These are phyloP conservation scores for Aspergillus asperescens DNA, from an alignment of 495 filamentous ascomycete genomes.

Conservation along the genomic window DNA sequence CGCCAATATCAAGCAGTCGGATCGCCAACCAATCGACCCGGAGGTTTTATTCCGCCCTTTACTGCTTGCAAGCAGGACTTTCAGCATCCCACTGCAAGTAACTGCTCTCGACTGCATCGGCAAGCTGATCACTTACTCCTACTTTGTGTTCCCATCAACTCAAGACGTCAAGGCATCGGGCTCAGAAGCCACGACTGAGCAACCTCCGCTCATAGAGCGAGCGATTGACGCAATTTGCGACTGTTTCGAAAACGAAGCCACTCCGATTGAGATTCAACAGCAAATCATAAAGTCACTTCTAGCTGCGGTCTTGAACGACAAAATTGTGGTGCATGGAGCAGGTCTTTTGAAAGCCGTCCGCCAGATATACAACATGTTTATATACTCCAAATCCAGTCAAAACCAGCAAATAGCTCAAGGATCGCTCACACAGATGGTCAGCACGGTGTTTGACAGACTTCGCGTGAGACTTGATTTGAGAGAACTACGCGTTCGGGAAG, in stretches of 20 bases:
- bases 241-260: conserved; percentile 95
- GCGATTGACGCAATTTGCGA: conserved; percentile 99
- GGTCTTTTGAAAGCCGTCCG: conserved; percentile 96
- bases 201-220: conserved; percentile 79
- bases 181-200: conserved; percentile 42
- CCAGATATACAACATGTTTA: conserved; percentile 97
- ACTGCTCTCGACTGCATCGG: conserved; percentile 96
- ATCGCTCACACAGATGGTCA: conserved; percentile 96
- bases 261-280: conserved; percentile 81
- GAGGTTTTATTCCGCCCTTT: conserved; percentile 88
- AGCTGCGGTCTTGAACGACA: conserved; percentile 94
- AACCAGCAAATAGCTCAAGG: conserved; percentile 97
- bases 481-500: conserved; percentile 56
- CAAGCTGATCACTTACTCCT: conserved; percentile 96
- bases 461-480: conserved; percentile 83
- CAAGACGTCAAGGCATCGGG: conserved; percentile 29
- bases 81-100: conserved; percentile 76
- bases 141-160: conserved; percentile 75
- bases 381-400: conserved; percentile 80
- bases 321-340: conserved; percentile 95
- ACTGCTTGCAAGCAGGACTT: conserved; percentile 76
- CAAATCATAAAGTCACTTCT: conserved; percentile 97
- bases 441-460: conserved; percentile 93
- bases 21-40: conserved; percentile 66
- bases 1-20: conserved; percentile 71